phyloP scores from a whole-genome alignment of 2,329 filamentous ascomycete genomes.

The Calonectria montana region DNA sequence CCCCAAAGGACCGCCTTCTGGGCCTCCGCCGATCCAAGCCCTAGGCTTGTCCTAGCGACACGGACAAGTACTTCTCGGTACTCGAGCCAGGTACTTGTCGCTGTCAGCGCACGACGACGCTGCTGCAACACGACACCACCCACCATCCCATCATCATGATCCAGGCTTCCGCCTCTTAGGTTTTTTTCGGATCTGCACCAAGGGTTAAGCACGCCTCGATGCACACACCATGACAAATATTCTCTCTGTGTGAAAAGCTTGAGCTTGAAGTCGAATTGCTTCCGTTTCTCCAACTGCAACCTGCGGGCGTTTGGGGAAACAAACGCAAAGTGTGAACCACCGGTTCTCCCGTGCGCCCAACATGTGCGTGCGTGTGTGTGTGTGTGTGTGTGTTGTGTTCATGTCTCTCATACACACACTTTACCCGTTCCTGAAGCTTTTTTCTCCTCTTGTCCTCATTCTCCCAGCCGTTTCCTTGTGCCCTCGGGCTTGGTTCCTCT shows the following conservation, averaged over 20 bases:
- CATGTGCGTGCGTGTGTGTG: background rate
- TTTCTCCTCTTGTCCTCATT: background rate
- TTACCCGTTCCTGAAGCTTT: background rate
- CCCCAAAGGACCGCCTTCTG: background rate
- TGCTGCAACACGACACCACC: background rate
- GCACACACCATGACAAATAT: background rate
- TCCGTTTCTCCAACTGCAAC: background rate
- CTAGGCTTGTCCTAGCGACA: background rate
- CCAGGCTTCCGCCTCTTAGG: background rate
- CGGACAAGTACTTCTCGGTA: slow-evolving; percentile 18
- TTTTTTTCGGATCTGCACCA: background rate
- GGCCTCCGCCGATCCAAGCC: slow-evolving; percentile 10
- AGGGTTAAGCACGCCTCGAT: background rate
- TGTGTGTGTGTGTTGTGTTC: background rate
- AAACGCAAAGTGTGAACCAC: background rate
- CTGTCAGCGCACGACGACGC: background rate
- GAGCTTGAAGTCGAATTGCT: too few species aligned
- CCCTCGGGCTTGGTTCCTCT: background rate
- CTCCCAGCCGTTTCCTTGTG: background rate
- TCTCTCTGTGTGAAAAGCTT: background rate
- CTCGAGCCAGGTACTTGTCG: background rate
- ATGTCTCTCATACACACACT: background rate
- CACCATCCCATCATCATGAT: background rate
- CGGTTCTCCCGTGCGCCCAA: background rate
- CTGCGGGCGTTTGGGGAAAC: background rate